phyloP scores from a whole-genome alignment of 2,329 filamentous ascomycete species.

The Stachybotrys echinatus region DNA sequence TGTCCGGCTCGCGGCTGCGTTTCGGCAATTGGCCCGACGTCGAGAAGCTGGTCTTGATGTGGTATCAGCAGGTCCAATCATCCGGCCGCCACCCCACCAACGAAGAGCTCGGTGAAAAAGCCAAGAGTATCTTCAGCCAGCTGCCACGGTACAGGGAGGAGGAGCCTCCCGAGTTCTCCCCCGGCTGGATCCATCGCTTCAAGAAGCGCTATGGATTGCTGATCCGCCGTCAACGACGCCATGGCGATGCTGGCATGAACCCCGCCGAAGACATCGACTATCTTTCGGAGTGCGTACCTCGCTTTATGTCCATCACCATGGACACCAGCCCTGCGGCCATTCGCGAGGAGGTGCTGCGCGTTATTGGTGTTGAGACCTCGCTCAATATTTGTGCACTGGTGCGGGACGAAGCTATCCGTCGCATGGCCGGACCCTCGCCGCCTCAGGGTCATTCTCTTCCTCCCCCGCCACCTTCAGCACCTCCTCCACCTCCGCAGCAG shows the following conservation, averaged over 20 bases:
- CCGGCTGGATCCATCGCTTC: constrained; percentile 60
- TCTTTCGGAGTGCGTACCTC: constrained; percentile 53
- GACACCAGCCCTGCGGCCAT: constrained; percentile 57
- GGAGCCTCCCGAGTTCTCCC: constrained; percentile 55
- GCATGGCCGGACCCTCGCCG: constrained; percentile 13
- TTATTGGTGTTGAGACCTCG: constrained; percentile 49
- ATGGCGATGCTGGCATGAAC: constrained; percentile 40
- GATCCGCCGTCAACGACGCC: constrained; percentile 50
- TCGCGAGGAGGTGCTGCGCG: constrained; percentile 49
- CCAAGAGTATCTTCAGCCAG: constrained; percentile 52
- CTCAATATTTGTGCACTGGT: constrained; percentile 51
- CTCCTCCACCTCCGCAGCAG: constrained; percentile 21
- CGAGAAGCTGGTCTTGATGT: constrained; percentile 50
- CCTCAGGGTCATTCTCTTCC: constrained; percentile 10
- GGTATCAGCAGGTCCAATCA: constrained; percentile 47
- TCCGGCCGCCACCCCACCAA: constrained; percentile 55
- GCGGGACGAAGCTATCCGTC: constrained; percentile 50
- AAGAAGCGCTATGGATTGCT: constrained; percentile 58
- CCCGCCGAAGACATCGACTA: constrained; percentile 53
- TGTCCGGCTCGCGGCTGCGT: constrained; percentile 56
- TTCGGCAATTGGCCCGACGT: constrained; percentile 62
- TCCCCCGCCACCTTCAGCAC: constrained; percentile 13
- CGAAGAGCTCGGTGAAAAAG: constrained; percentile 58
- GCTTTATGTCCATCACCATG: constrained; percentile 51
- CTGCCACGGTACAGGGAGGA: constrained; percentile 57